phyloP scores from a whole-genome alignment of 2,329 filamentous ascomycete genomes.

The Ceratocystis lukuohia region DNA sequence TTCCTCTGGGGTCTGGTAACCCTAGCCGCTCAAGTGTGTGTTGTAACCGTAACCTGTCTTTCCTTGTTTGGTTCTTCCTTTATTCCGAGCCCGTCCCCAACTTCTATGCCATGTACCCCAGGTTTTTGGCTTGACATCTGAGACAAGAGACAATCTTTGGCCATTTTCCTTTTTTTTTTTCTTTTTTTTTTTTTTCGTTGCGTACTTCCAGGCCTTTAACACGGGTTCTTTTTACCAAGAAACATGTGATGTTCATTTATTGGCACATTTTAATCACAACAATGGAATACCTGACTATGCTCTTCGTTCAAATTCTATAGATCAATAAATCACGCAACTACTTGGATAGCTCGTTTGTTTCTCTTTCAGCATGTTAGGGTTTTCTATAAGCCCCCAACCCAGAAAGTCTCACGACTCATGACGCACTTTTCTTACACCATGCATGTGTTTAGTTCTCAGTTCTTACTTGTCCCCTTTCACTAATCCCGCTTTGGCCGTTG shows the following conservation, averaged over 20 bases:
- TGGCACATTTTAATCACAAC: no score
- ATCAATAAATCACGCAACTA: no score
- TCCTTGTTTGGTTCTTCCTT: background rate
- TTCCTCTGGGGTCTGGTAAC: background rate
- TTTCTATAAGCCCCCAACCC: no score
- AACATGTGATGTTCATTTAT: no score
- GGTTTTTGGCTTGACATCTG: background rate
- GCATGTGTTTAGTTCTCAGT: background rate
- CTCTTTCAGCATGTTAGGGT: no score
- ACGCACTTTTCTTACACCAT: no score
- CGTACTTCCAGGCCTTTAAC: no score
- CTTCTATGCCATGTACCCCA: background rate
- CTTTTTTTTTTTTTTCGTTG: background rate
- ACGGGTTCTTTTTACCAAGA: no score
- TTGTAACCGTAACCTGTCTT: background rate
- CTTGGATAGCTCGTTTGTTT: no score
- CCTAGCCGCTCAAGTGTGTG: background rate
- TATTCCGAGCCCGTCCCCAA: background rate
- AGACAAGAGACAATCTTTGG: background rate
- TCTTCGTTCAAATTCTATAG: no score
- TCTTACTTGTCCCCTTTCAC: background rate
- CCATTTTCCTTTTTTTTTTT: background rate
- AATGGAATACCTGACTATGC: no score
- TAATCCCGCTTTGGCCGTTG: conserved; percentile 1
- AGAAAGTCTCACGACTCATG: no score